Evolutionary conservation across 1,139 yeast genomes (phyloP), one percentile per base, ranked within the genome.

Genomic region (Candida sp.): DNA sequence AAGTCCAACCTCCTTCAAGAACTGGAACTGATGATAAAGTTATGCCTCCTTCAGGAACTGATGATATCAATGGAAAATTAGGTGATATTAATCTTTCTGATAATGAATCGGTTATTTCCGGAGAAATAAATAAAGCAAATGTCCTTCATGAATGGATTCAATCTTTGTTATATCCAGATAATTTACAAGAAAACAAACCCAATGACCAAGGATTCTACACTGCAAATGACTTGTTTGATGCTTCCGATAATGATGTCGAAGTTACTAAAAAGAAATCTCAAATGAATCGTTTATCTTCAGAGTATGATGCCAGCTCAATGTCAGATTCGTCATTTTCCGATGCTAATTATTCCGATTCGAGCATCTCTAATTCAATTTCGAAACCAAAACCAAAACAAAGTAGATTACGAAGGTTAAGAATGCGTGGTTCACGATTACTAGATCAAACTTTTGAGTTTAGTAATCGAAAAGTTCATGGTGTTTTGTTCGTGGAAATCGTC

Each of bases 401-500:
- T 21, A 40, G 33, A 34, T 44, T 39, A 36, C 38, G 29, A 9
- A 32, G 19, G 19, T 32, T 32, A 12, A 32, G 34, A 32, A 9
- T 32, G 19, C 34, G 11, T 32, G 34, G 34, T n/a, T 32, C 34
- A n/a, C 6, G 34, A 32, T 11, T 9, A 12, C 11, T 12, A 9
- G 47, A 49, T 9, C 45, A 49, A 9, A 59, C 57, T 29, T 72
- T 70, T 44, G 68, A 66, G 38, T 49, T 71, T 52, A 55, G 62
- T 15, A 67, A 68, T 44, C 60, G 81, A 19, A 68, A 72, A 22
- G 81, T 83, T 1, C 62, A 70, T 22, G 98, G 98, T 1, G 87
- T 91, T 9, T 66, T 86, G 5, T 87, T 86, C 54, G 60, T 91
- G 40, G 96, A 91, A 51, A 79, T 91, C 22, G 77, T 82, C 3